phyloP scores from a whole-genome alignment of 371 early-diverging fungal genomes.

The Mortierella sp. region DNA sequence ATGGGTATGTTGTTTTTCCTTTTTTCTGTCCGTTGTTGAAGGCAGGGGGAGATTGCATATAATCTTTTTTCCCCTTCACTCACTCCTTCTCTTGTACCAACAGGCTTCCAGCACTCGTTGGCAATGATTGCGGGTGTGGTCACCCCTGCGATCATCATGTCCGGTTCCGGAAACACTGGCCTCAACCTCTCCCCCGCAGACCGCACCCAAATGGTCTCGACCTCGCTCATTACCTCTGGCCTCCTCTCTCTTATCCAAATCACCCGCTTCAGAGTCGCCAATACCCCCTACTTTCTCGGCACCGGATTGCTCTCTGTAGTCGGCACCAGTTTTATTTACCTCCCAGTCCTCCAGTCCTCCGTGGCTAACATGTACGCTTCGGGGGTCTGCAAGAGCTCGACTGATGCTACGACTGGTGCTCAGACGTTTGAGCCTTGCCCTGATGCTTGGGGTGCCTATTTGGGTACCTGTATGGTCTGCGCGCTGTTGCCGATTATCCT shows the following conservation, averaged over 20 bases:
- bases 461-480: slow-evolving; percentile 73
- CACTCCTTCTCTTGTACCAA: neutral
- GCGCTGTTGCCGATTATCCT: slow-evolving; percentile 67
- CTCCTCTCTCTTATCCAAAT: slow-evolving; percentile 69
- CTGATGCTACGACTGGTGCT: slow-evolving; percentile 60
- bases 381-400: slow-evolving; percentile 24
- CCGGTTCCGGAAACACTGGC: slow-evolving; percentile 62
- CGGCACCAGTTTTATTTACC: slow-evolving; percentile 69
- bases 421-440: slow-evolving; percentile 64
- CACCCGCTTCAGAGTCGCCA: slow-evolving; percentile 67
- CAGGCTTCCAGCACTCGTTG: slow-evolving; percentile 70
- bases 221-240: slow-evolving; percentile 73
- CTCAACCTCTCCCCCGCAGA: slow-evolving; percentile 63
- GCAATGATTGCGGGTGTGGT: slow-evolving; percentile 74
- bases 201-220: slow-evolving; percentile 68
- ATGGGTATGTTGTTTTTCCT: slow-evolving; percentile 58
- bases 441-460: slow-evolving; percentile 70
- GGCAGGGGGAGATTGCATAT: neutral
- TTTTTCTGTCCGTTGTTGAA: neutral
- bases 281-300: slow-evolving; percentile 63
- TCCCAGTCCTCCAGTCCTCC: slow-evolving; percentile 60
- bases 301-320: slow-evolving; percentile 71
- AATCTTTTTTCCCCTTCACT: too few relatives aligned
- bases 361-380: slow-evolving; percentile 56
- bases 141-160: slow-evolving; percentile 70